These are phyloP conservation scores for Alternaria ventricosa DNA, from an alignment of 2,329 filamentous ascomycete genomes.

Conservation along the genomic window DNA sequence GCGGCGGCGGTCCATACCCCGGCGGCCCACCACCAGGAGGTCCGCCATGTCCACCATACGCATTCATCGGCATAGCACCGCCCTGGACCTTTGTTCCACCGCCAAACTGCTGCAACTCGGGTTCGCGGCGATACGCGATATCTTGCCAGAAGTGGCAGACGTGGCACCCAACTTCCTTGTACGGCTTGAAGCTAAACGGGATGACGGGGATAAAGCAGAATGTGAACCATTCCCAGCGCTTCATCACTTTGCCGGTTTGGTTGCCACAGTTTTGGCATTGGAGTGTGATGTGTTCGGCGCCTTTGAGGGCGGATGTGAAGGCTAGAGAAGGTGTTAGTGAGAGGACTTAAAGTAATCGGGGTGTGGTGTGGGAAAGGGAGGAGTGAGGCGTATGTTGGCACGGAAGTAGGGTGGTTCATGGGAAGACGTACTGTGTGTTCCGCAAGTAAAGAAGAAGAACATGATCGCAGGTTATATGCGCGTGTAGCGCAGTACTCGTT, in stretches of 20 bases:
- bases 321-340: conserved; percentile 37
- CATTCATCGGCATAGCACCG: conserved; percentile 28
- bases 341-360: background rate
- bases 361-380: background rate
- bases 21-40: background rate
- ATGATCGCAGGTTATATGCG: conserved; percentile 29
- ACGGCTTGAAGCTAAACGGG: conserved; percentile 67
- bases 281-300: conserved; percentile 58
- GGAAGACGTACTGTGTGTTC: conserved; percentile 54
- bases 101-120: conserved; percentile 41
- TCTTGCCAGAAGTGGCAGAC: conserved; percentile 78
- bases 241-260: conserved; percentile 42
- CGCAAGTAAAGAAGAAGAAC: conserved; percentile 60
- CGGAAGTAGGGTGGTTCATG: too few species aligned
- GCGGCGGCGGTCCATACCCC: conserved; percentile 17
- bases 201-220: conserved; percentile 79
- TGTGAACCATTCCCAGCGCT: conserved; percentile 69
- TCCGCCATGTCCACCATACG: too few species aligned
- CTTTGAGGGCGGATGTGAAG: conserved; percentile 54
- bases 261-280: conserved; percentile 63
- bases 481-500: background rate
- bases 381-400: too few species aligned
- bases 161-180: conserved; percentile 71
- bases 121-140: conserved; percentile 51
- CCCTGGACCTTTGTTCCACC: conserved; percentile 9